phyloP scores from a whole-genome alignment of 129 eudicot genomes.

The Helianthus tuberosus region DNA sequence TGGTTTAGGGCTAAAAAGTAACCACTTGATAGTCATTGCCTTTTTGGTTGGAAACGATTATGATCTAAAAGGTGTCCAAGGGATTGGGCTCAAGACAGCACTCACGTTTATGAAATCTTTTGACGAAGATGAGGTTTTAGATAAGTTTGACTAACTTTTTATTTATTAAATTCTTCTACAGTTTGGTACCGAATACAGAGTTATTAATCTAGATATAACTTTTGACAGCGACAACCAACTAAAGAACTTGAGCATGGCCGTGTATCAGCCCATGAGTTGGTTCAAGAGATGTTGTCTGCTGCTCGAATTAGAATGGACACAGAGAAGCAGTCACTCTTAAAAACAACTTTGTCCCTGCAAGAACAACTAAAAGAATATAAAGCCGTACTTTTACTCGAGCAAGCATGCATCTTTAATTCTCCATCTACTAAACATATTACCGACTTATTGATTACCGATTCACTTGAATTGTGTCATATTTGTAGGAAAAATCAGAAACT shows the following conservation, averaged over 20 bases:
- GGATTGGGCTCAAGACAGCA: conserved; percentile 84
- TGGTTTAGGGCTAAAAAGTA: conserved; percentile 83
- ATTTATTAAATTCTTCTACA: background rate
- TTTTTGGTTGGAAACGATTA: conserved; percentile 94
- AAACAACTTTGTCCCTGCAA: no score
- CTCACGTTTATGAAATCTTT: conserved; percentile 79
- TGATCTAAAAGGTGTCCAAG: conserved; percentile 72
- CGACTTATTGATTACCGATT: background rate
- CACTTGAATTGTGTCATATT: background rate
- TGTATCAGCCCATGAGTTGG: conserved; percentile 87
- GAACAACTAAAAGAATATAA: conserved; percentile 89
- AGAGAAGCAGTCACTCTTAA: conserved; percentile 78
- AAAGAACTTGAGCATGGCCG: conserved; percentile 84
- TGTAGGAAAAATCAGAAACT: conserved; percentile 82
- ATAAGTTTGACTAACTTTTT: conserved; percentile 48
- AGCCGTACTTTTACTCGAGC: conserved; percentile 90
- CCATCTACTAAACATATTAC: background rate
- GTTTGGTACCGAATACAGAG: background rate
- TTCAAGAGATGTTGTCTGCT: conserved; percentile 97
- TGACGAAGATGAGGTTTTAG: conserved; percentile 73
- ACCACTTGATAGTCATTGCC: conserved; percentile 81
- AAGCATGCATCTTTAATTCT: conserved; percentile 48
- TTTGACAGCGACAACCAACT: conserved; percentile 51
- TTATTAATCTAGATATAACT: conserved; percentile 34
- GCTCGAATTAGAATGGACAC: conserved; percentile 89